Evolutionary conservation across 2,329 filamentous ascomycete species (phyloP).

Genomic region (Clonostachys rosea): DNA sequence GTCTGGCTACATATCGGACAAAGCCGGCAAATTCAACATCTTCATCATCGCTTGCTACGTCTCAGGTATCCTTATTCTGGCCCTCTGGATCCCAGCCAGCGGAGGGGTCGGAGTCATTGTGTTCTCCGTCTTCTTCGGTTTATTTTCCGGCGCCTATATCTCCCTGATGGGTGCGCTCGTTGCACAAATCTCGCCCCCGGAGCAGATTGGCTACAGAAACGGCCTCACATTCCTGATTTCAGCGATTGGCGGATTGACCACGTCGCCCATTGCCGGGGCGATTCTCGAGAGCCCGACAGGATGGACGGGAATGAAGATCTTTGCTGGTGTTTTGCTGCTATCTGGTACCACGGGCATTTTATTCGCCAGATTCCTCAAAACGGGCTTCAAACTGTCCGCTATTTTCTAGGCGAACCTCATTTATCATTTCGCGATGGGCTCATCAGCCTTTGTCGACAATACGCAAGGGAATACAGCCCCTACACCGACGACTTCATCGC

Average conservation of each 20-base stretch:
- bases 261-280: constrained; percentile 51
- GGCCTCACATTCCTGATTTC: constrained; percentile 44
- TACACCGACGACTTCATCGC: too few relatives aligned
- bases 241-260: constrained; percentile 51
- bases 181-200: constrained; percentile 47
- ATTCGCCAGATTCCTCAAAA: background rate
- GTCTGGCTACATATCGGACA: constrained; percentile 24
- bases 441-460: too few relatives aligned
- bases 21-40: constrained; percentile 29
- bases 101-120: constrained; percentile 20
- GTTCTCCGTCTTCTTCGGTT: constrained; percentile 34
- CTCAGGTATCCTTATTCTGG: constrained; percentile 27
- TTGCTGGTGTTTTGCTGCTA: constrained; percentile 22
- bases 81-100: constrained; percentile 33
- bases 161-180: constrained; percentile 29
- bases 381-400: background rate
- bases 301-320: constrained; percentile 28
- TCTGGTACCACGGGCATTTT: constrained; percentile 12
- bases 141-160: constrained; percentile 33
- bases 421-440: too few relatives aligned
- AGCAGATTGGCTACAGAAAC: constrained; percentile 42
- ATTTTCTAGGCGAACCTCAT: constrained; percentile 11
- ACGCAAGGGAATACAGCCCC: too few relatives aligned
- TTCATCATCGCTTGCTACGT: constrained; percentile 39
- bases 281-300: constrained; percentile 20